Conservation (phyloP, 805 yeast species). For the Saccharomyces jurei region DNA sequence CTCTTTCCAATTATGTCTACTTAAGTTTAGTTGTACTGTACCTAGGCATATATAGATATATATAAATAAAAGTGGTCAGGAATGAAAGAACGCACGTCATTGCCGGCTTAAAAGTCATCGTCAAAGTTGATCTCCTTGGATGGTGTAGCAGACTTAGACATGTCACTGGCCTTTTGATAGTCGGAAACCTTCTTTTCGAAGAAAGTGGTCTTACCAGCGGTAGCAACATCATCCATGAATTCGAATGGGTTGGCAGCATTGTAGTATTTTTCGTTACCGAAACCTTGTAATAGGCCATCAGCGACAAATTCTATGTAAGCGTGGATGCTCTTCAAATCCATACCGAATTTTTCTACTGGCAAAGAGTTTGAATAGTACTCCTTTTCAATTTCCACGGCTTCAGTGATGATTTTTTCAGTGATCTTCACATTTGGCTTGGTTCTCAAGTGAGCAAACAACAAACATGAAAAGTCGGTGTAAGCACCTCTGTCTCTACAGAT, state of each 20-base stretch:
- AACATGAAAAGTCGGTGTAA: slow-evolving; percentile 95
- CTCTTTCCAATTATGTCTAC: not conserved
- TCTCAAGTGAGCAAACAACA: slow-evolving; percentile 83
- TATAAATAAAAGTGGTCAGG: not conserved
- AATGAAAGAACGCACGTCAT: not conserved
- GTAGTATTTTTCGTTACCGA: slow-evolving; percentile 83
- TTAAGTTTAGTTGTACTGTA: not conserved
- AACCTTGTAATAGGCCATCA: slow-evolving; percentile 80
- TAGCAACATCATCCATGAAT: slow-evolving; percentile 94
- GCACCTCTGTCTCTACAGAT: slow-evolving; percentile 96
- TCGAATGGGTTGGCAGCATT: slow-evolving; percentile 90
- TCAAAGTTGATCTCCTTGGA: slow-evolving; percentile 64
- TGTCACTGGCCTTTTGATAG: slow-evolving; percentile 97
- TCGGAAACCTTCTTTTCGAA: slow-evolving; percentile 97
- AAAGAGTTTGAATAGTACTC: slow-evolving; percentile 86
- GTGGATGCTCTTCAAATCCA: slow-evolving; percentile 85
- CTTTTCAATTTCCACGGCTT: slow-evolving; percentile 90
- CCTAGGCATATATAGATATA: not conserved
- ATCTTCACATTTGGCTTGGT: slow-evolving; percentile 74
- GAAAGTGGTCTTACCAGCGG: slow-evolving; percentile 97
- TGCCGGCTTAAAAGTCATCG: slow-evolving; percentile 68
- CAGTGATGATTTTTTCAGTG: slow-evolving; percentile 77
- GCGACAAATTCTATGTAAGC: slow-evolving; percentile 96
- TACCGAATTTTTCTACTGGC: slow-evolving; percentile 84
- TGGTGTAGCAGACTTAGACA: slow-evolving; percentile 58